phyloP scores from a whole-genome alignment of 257 asterid species.

The Gentiana dahurica region DNA sequence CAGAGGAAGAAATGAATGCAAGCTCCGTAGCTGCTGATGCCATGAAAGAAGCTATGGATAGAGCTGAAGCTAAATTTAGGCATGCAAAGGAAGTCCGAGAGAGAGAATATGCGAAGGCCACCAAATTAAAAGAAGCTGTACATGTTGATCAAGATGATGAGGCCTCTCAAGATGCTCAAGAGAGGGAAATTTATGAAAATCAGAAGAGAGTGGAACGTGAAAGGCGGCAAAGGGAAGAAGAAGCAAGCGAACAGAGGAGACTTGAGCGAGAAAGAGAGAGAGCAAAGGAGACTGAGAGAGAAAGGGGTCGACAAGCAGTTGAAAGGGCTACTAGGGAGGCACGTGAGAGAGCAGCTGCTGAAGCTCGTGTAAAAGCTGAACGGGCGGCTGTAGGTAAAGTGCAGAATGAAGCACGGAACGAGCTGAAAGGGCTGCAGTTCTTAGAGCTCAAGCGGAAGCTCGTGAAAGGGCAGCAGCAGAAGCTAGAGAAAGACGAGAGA shows the following conservation, averaged over 20 bases:
- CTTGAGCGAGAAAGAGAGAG: conserved; percentile 75
- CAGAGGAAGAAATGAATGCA: conserved; percentile 50
- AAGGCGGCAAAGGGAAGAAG: conserved; percentile 67
- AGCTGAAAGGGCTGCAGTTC: conserved; percentile 91
- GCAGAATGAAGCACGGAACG: conserved; percentile 77
- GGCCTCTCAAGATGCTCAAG: conserved; percentile 32
- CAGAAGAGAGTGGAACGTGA: conserved; percentile 38
- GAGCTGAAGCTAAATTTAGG: conserved; percentile 92
- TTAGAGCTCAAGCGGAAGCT: conserved; percentile 89
- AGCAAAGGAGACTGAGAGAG: conserved; percentile 57
- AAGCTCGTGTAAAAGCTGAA: conserved; percentile 61
- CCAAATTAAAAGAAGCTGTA: conserved; percentile 55
- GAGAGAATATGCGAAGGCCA: conserved; percentile 76
- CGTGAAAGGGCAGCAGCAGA: conserved; percentile 97
- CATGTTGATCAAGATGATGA: conserved; percentile 51
- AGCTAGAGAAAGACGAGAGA: conserved; percentile 82
- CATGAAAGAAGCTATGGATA: conserved; percentile 99
- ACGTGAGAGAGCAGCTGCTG: conserved; percentile 84
- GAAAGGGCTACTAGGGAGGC: conserved; percentile 97
- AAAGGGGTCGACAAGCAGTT: conserved; percentile 74
- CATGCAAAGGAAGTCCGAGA: conserved; percentile 97
- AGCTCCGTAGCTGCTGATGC: conserved; percentile 91
- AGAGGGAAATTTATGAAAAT: conserved; percentile 56
- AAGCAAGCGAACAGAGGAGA: conserved; percentile 73
- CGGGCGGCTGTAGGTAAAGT: conserved; percentile 70